Conservation (phyloP, 805 yeast species). For the Candida namnaoensis region DNA sequence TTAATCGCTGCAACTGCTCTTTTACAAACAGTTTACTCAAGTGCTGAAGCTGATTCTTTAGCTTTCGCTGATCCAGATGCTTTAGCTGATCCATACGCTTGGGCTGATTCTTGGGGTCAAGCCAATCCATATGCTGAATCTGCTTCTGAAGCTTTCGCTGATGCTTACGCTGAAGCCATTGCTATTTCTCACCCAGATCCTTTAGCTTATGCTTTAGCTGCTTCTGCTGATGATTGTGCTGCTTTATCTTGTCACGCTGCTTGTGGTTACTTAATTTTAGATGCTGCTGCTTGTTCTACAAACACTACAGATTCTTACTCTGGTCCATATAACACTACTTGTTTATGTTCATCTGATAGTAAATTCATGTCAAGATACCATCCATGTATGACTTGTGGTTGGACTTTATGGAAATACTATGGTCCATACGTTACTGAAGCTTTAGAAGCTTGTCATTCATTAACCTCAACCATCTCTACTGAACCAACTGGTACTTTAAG, state of each 20-base stretch:
- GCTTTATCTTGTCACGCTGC: slow-evolving; percentile 22
- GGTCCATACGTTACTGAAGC: slow-evolving; percentile 19
- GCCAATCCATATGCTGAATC: slow-evolving; percentile 14
- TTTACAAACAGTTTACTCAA: neutral
- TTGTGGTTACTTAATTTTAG: slow-evolving; percentile 25
- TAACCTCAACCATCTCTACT: slow-evolving; percentile 10
- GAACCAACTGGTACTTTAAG: slow-evolving; percentile 22
- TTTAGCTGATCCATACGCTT: slow-evolving; percentile 1
- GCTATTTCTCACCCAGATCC: slow-evolving; percentile 23
- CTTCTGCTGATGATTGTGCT: slow-evolving; percentile 16
- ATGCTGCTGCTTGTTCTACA: slow-evolving; percentile 22
- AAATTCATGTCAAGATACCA: slow-evolving; percentile 13
- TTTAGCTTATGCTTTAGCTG: slow-evolving; percentile 17
- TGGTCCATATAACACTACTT: slow-evolving; percentile 14
- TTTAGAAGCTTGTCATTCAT: slow-evolving; percentile 15
- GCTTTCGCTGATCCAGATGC: neutral
- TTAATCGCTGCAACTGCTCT: neutral
- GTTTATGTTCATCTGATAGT: slow-evolving; percentile 15
- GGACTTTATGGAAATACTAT: slow-evolving; percentile 28
- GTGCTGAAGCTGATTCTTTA: neutral
- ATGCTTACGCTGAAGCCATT: slow-evolving; percentile 17
- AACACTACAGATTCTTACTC: slow-evolving; percentile 16
- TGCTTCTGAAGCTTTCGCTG: slow-evolving; percentile 18
- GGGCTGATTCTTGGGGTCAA: slow-evolving; percentile 12
- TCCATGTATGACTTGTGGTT: slow-evolving; percentile 27